phyloP scores from a whole-genome alignment of 345 rosid species.

The Erysimum cheiranthoides region DNA sequence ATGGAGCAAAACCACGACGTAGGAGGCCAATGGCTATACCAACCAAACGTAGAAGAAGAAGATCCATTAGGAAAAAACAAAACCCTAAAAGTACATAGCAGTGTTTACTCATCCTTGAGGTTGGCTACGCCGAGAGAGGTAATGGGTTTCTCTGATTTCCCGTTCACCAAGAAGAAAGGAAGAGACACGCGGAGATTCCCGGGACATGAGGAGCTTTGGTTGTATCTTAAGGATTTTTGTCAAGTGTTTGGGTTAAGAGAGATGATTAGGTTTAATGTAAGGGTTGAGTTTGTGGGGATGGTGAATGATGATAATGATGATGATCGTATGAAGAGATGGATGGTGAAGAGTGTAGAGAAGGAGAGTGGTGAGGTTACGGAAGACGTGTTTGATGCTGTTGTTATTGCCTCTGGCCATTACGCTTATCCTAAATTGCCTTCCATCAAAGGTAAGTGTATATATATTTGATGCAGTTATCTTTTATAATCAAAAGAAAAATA shows the following conservation, averaged over 20 bases:
- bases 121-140: conserved; percentile 71
- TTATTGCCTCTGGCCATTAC: conserved; percentile 87
- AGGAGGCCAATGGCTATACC: conserved; percentile 91
- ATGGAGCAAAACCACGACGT: conserved; percentile 81
- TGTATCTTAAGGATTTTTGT: conserved; percentile 76
- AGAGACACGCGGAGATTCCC: conserved; percentile 83
- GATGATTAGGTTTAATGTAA: conserved; percentile 72
- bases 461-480: neutral
- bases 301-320: conserved; percentile 54
- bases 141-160: conserved; percentile 90
- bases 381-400: conserved; percentile 87
- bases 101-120: conserved; percentile 79
- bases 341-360: conserved; percentile 63
- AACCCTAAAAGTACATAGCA: conserved; percentile 67
- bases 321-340: conserved; percentile 66
- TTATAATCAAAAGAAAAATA: neutral
- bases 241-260: conserved; percentile 68
- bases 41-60: conserved; percentile 61
- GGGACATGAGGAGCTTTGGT: conserved; percentile 78
- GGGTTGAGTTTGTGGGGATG: conserved; percentile 72
- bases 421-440: conserved; percentile 73
- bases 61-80: conserved; percentile 56
- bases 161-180: conserved; percentile 64
- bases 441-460: conserved; percentile 62
- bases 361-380: conserved; percentile 50